Evolutionary conservation across 768 basidiomycete species (phyloP).

Genomic region (Lactifluus pinguis): DNA sequence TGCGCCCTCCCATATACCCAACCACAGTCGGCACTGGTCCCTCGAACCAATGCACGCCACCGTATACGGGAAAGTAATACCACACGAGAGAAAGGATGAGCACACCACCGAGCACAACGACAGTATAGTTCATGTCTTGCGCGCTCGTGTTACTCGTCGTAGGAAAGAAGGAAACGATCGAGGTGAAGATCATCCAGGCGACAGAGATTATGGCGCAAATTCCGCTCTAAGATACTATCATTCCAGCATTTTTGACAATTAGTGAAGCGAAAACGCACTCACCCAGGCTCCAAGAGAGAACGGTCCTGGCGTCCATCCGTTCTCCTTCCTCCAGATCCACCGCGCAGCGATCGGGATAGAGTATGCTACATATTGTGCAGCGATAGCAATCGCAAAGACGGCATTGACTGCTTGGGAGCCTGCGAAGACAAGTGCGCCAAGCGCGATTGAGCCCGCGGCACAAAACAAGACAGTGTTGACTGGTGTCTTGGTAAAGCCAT

Average conservation of each 20-base stretch:
- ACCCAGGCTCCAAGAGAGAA: constrained; percentile 39
- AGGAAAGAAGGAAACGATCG: constrained; percentile 57
- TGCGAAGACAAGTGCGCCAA: constrained; percentile 48
- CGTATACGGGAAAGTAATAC: constrained; percentile 64
- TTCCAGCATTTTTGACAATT: constrained; percentile 9
- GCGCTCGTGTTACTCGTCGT: constrained; percentile 36
- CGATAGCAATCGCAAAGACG: constrained; percentile 43
- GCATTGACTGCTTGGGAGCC: constrained; percentile 49
- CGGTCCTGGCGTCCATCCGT: constrained; percentile 32
- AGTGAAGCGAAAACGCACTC: constrained; percentile 16
- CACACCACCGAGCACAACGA: constrained; percentile 56
- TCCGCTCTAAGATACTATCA: constrained; percentile 35
- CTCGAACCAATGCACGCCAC: constrained; percentile 63
- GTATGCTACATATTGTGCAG: constrained; percentile 38
- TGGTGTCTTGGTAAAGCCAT: constrained; percentile 42
- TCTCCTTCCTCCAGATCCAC: constrained; percentile 36
- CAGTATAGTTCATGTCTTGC: constrained; percentile 60
- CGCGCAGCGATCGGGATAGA: constrained; percentile 44
- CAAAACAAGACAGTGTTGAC: constrained; percentile 53
- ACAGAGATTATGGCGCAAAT: constrained; percentile 48
- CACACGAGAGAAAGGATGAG: constrained; percentile 47
- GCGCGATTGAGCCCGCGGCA: constrained; percentile 30
- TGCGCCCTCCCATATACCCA: neutral
- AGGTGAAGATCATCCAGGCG: constrained; percentile 57
- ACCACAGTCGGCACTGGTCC: constrained; percentile 50